Percentiles rank a stretch among this genome's conserved stretches.
Conservation (phyloP, 176 grass and related monocot genomes). For the Dactylis glomerata region DNA sequence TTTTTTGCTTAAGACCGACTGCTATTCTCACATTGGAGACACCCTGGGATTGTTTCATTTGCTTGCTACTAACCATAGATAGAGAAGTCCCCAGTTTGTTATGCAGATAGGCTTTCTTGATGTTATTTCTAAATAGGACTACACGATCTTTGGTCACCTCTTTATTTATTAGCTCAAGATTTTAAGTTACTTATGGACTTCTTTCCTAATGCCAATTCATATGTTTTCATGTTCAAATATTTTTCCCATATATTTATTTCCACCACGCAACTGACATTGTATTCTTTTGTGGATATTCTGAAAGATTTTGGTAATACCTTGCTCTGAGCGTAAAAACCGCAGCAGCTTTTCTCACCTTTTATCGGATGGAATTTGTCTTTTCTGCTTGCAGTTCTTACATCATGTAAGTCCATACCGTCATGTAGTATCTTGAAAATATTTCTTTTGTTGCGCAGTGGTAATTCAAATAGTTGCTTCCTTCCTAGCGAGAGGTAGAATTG, state of each 20-base stretch:
- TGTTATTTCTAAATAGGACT: too few species aligned
- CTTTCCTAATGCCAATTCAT: not conserved
- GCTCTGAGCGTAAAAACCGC: not conserved
- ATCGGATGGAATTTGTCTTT: not conserved
- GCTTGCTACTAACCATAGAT: not conserved
- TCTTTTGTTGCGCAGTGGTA: too few species aligned
- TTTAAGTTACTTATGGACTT: not conserved
- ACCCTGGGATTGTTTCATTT: not conserved
- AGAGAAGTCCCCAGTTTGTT: not conserved
- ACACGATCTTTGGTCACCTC: too few species aligned
- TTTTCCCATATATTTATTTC: not conserved
- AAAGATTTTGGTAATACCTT: not conserved
- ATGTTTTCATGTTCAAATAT: not conserved
- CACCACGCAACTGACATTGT: not conserved
- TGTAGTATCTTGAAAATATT: too few species aligned
- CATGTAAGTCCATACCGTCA: too few species aligned
- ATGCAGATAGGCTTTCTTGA: not conserved
- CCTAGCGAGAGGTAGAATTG: too few species aligned
- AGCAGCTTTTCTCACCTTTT: not conserved
- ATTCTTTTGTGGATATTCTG: not conserved
- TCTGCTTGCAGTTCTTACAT: not conserved
- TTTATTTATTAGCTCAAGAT: too few species aligned
- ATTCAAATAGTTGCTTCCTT: too few species aligned
- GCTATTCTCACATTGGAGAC: too few species aligned
- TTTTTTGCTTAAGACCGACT: too few species aligned